Evolutionary conservation across 441 rosid genomes (phyloP).

Genomic region (Melastoma candidum): DNA sequence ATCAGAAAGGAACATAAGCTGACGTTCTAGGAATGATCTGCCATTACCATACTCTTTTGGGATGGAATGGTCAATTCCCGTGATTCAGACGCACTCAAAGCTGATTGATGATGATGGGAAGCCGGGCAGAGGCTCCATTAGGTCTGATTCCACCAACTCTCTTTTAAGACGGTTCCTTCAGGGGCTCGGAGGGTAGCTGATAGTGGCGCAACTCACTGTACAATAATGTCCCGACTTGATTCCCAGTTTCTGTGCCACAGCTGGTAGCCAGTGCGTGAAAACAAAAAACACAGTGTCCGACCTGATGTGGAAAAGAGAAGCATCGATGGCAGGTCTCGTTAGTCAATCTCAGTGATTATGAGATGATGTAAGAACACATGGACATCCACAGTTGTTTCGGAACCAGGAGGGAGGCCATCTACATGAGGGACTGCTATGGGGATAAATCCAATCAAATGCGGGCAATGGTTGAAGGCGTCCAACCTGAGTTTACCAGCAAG

Average conservation of each 20-base stretch:
- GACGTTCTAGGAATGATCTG: conserved; percentile 12
- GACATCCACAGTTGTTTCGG: conserved; percentile 31
- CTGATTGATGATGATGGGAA: conserved; percentile 25
- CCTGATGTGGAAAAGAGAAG: conserved; percentile 18
- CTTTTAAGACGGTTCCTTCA: conserved; percentile 13
- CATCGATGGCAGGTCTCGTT: conserved; percentile 16
- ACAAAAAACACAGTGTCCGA: conserved; percentile 31
- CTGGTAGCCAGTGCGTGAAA: conserved; percentile 34
- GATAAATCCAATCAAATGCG: conserved; percentile 34
- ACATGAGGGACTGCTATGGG: conserved; percentile 42
- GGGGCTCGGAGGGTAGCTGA: conserved; percentile 22
- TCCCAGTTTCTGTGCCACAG: conserved; percentile 12
- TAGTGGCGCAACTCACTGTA: conserved; percentile 17
- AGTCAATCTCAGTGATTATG: conserved; percentile 34
- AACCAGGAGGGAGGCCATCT: conserved; percentile 43
- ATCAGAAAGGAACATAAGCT: conserved; percentile 1
- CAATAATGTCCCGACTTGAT: conserved; percentile 24
- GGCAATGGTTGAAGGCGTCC: conserved; percentile 27
- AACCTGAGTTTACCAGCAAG: conserved; percentile 26
- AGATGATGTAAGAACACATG: conserved; percentile 18
- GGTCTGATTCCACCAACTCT: conserved; percentile 12
- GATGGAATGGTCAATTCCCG: conserved; percentile 4
- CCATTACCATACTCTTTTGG: conserved; percentile 6
- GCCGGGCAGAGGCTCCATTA: conserved; percentile 20
- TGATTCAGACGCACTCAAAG: conserved; percentile 24